phyloP scores from a whole-genome alignment of 2,329 filamentous ascomycete species.

The Colletotrichum aenigma region DNA sequence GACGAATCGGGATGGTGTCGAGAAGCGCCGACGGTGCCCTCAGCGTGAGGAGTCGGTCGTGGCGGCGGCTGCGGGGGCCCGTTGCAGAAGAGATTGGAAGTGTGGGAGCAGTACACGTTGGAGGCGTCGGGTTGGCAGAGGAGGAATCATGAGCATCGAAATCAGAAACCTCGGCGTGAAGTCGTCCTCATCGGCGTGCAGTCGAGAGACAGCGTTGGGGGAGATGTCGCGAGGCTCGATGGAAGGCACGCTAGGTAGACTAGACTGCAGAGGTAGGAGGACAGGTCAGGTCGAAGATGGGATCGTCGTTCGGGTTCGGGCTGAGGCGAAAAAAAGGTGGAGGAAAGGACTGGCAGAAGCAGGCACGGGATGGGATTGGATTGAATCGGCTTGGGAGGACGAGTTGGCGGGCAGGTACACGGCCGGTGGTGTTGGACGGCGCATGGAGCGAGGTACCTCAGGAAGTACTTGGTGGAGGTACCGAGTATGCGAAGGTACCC shows the following conservation, averaged over 20 bases:
- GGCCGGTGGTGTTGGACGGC: neutral
- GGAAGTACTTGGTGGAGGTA: no score
- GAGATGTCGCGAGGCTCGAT: conserved; percentile 6
- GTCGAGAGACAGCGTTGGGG: neutral
- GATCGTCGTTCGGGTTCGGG: conserved; percentile 17
- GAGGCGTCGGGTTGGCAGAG: neutral
- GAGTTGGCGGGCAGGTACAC: neutral
- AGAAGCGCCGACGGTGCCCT: conserved; percentile 12
- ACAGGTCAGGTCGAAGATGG: conserved; percentile 14
- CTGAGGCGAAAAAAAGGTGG: conserved; percentile 12
- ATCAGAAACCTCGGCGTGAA: neutral
- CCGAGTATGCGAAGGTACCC: neutral
- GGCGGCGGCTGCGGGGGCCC: conserved; percentile 18
- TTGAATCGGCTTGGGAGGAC: neutral
- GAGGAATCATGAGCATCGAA: conserved; percentile 5
- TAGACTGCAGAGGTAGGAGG: conserved; percentile 9
- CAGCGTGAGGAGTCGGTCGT: conserved; percentile 12
- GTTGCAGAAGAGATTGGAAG: conserved; percentile 18
- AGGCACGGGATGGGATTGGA: neutral
- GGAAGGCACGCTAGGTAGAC: neutral
- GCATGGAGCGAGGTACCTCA: neutral
- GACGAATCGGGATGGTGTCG: conserved; percentile 8
- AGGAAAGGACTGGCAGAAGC: neutral
- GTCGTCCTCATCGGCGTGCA: neutral
- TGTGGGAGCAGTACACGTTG: neutral